Conservation (phyloP, 2,329 filamentous ascomycete species). For the Colletotrichum tropicicola region DNA sequence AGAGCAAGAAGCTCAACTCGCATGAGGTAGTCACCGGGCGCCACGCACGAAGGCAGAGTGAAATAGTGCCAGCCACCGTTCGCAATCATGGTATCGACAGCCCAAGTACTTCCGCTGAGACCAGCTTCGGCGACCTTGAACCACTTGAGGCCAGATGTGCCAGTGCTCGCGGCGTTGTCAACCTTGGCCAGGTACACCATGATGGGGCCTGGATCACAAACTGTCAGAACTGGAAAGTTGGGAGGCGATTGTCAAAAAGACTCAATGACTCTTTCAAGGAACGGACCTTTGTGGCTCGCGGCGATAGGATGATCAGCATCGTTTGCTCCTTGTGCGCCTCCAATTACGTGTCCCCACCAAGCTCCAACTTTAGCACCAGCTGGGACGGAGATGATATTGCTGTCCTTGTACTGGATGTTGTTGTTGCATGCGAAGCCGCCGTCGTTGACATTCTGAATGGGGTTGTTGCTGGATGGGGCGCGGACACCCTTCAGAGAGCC, state of each 20-base stretch:
- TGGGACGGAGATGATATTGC: slow-evolving; percentile 52
- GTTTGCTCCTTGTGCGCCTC: slow-evolving; percentile 52
- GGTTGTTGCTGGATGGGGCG: slow-evolving; percentile 58
- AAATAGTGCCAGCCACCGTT: slow-evolving; percentile 44
- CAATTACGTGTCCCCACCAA: slow-evolving; percentile 60
- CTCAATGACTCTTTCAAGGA: too few species aligned
- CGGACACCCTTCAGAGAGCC: slow-evolving; percentile 59
- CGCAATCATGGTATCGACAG: slow-evolving; percentile 37
- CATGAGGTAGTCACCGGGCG: slow-evolving; percentile 52
- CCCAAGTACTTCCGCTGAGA: slow-evolving; percentile 38
- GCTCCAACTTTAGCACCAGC: slow-evolving; percentile 58
- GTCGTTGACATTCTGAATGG: slow-evolving; percentile 57
- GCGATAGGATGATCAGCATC: slow-evolving; percentile 59
- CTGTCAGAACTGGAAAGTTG: not conserved
- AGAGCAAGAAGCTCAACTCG: slow-evolving; percentile 52
- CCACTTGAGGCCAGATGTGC: slow-evolving; percentile 50
- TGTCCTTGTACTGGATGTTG: slow-evolving; percentile 44
- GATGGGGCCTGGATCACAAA: slow-evolving; percentile 49
- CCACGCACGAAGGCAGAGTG: slow-evolving; percentile 47
- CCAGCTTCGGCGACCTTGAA: slow-evolving; percentile 61
- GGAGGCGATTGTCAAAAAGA: too few species aligned
- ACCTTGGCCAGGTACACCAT: slow-evolving; percentile 59
- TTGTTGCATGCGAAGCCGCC: slow-evolving; percentile 57
- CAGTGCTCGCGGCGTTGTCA: slow-evolving; percentile 51
- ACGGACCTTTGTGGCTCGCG: slow-evolving; percentile 54